These are phyloP conservation scores for Pyricularia sp. DNA, from an alignment of 2,329 filamentous ascomycete species.

Conservation along the genomic window DNA sequence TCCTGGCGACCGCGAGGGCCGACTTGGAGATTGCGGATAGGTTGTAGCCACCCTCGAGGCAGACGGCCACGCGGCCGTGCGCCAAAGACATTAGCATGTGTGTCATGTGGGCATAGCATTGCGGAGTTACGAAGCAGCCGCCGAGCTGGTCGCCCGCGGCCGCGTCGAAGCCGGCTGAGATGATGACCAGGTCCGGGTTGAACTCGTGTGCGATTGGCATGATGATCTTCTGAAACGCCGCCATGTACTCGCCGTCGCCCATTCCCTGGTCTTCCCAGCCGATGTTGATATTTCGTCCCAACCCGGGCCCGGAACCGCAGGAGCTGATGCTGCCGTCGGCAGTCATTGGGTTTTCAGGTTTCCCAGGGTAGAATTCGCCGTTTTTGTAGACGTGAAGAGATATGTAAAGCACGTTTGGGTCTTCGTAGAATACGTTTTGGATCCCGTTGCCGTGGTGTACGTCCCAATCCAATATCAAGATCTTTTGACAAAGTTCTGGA, in stretches of 20 bases:
- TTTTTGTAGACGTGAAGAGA: conserved; percentile 82
- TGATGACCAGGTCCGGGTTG: conserved; percentile 83
- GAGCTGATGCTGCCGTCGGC: conserved; percentile 50
- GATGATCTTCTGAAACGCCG: conserved; percentile 86
- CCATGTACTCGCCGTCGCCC: conserved; percentile 94
- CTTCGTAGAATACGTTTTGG: conserved; percentile 89
- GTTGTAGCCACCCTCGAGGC: conserved; percentile 93
- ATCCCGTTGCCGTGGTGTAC: conserved; percentile 79
- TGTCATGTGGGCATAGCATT: conserved; percentile 96
- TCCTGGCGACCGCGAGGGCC: conserved; percentile 78
- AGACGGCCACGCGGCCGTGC: conserved; percentile 78
- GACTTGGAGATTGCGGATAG: conserved; percentile 85
- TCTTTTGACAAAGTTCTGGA: conserved; percentile 68
- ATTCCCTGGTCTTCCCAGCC: conserved; percentile 61
- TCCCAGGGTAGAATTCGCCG: conserved; percentile 73
- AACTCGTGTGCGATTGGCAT: conserved; percentile 96
- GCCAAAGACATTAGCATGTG: conserved; percentile 97
- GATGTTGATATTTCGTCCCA: conserved; percentile 54
- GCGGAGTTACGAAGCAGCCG: conserved; percentile 80
- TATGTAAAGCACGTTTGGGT: conserved; percentile 91
- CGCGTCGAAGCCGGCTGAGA: conserved; percentile 92
- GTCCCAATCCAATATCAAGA: conserved; percentile 89
- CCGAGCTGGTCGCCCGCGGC: conserved; percentile 87
- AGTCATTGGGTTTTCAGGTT: conserved; percentile 40
- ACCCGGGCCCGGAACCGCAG: conserved; percentile 39